phyloP scores from a whole-genome alignment of 805 yeast species.

The Starmerella tilneyi region DNA sequence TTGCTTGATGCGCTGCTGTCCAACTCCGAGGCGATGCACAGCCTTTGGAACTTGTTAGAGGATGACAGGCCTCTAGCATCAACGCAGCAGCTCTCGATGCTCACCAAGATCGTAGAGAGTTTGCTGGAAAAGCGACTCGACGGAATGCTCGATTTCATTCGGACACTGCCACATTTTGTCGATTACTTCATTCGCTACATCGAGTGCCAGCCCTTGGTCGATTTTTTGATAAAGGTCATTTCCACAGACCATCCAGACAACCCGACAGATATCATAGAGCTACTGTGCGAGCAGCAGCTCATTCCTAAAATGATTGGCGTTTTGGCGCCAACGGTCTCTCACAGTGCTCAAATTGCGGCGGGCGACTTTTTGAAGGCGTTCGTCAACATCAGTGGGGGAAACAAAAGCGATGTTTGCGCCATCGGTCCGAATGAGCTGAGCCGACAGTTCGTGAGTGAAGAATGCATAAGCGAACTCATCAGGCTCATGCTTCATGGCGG shows the following conservation, averaged over 20 bases:
- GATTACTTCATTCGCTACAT: slow-evolving; percentile 74
- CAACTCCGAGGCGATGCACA: slow-evolving; percentile 49
- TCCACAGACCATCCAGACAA: slow-evolving; percentile 86
- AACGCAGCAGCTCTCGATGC: slow-evolving; percentile 70
- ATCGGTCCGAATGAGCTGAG: slow-evolving; percentile 94
- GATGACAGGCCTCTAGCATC: slow-evolving; percentile 33
- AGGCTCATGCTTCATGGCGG: slow-evolving; percentile 66
- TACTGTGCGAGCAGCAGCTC: slow-evolving; percentile 59
- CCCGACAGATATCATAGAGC: slow-evolving; percentile 77
- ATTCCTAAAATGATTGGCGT: slow-evolving; percentile 63
- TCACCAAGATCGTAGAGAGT: slow-evolving; percentile 86
- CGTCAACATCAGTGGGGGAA: slow-evolving; percentile 87
- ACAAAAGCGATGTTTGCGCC: slow-evolving; percentile 76
- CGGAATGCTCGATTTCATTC: slow-evolving; percentile 60
- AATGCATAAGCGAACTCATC: slow-evolving; percentile 56
- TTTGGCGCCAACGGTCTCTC: slow-evolving; percentile 54
- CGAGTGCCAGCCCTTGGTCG: slow-evolving; percentile 91
- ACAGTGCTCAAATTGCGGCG: slow-evolving; percentile 81
- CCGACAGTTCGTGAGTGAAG: slow-evolving; percentile 73
- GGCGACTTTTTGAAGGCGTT: slow-evolving; percentile 92
- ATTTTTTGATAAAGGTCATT: slow-evolving; percentile 74
- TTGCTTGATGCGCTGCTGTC: slow-evolving; percentile 84
- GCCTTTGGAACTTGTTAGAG: slow-evolving; percentile 73
- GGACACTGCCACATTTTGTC: slow-evolving; percentile 59
- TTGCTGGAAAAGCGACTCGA: slow-evolving; percentile 79